Base-by-base conservation (phyloP, 768 basidiomycete genomes). In the Lactarius vividus region DNA sequence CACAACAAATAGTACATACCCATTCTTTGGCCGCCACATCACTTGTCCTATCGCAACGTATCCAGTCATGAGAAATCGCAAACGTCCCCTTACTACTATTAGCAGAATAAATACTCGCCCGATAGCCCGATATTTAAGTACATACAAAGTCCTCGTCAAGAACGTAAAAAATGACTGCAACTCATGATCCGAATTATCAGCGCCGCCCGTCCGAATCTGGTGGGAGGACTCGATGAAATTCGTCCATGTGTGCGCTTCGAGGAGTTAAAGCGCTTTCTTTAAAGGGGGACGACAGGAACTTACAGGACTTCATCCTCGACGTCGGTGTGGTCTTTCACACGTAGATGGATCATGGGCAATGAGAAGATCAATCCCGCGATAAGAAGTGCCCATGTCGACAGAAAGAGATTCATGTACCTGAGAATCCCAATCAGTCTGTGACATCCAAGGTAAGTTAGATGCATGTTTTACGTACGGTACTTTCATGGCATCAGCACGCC, bases 341-440 rank as follows among this genome's bases (percentile, higher is more conserved):
- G 87, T 60, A 84, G 76, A 71, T 88, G 79, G 39, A 91, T 84
- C 89, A 91, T 90, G 9, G 88, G 89, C 39, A 89, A 75, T n/a
- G 87, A 84, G 67, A 83, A 88, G 55, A 85, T 39, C 20, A 91
- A 79, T 5, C 89, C 88, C 0, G 80, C 84, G 40, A 83, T 83
- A 54, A 89, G 83, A 33, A 91, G 78, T n/a, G 78, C 79, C 89
- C 89, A 91, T 0, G 89, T 89, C 23, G 88, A 88, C 65, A 87
- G 71, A 72, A 91, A 89, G 39, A 91, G 81, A 70, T 82, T 88
- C 84, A 89, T 86, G 75, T 81, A 91, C 31, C 77, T 79, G 70
- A 35, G 11, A 66, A 57, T n/a, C 13, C 20, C 59, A 7, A 61
- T 69, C 31, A 71, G 52, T 33, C 29, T 23, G 26, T 20, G 15